These are phyloP conservation scores for Arthrobotrys conoides DNA, from an alignment of 2,329 filamentous ascomycete genomes.

Conservation along the genomic window DNA sequence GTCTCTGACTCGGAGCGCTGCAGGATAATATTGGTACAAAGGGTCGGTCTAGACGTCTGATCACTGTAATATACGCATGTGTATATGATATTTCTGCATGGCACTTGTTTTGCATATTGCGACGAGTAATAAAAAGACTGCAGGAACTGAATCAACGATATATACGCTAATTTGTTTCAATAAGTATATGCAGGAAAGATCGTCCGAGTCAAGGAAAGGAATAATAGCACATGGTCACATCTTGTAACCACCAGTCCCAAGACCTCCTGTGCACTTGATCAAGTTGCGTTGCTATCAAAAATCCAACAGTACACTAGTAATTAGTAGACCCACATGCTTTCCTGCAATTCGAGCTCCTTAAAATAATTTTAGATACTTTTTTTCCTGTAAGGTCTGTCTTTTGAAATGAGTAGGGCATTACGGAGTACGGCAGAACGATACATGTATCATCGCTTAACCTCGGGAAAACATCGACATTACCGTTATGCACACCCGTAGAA, in stretches of 20 bases:
- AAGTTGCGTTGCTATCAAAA: conserved; percentile 3
- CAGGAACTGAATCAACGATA: background rate
- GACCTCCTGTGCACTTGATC: background rate
- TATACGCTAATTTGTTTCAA: background rate
- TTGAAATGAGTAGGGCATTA: background rate
- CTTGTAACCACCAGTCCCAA: background rate
- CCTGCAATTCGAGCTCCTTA: background rate
- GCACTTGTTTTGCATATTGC: background rate
- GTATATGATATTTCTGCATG: background rate
- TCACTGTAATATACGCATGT: background rate
- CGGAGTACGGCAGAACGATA: background rate
- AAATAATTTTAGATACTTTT: background rate
- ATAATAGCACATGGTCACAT: background rate
- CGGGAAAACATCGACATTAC: conserved; percentile 14
- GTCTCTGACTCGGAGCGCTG: background rate
- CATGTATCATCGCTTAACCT: conserved; percentile 12
- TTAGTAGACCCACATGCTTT: background rate
- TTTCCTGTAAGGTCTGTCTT: background rate
- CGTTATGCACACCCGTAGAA: conserved; percentile 15
- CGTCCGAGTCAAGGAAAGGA: background rate
- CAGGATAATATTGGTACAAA: background rate
- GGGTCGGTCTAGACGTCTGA: background rate
- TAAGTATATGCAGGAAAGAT: background rate
- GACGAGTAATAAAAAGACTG: background rate
- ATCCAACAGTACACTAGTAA: too few relatives aligned